Evolutionary conservation across 106 monocot species (phyloP).

Genomic region (Dioscorea zingiberensis): DNA sequence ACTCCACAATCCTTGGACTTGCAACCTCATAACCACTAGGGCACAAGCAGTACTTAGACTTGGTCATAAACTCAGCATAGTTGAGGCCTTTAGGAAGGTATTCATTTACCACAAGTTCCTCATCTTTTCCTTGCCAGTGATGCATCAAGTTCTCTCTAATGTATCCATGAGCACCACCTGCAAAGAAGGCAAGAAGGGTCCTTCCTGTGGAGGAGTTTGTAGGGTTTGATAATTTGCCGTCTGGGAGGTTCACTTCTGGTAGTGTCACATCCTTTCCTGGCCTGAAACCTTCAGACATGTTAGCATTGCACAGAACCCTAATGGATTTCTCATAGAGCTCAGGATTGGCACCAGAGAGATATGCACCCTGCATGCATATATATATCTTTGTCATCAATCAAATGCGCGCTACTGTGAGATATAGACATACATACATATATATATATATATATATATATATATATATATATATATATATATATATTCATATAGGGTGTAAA

Average conservation of each 20-base stretch:
- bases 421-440: too few species aligned
- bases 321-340: slow-evolving; percentile 53
- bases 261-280: slow-evolving; percentile 53
- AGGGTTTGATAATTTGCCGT: slow-evolving; percentile 13
- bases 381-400: too few species aligned
- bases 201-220: background rate
- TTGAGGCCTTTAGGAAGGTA: slow-evolving; percentile 39
- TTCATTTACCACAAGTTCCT: slow-evolving; percentile 50
- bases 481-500: too few species aligned
- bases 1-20: slow-evolving; percentile 59
- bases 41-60: slow-evolving; percentile 58
- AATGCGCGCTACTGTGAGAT: too few species aligned
- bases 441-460: background rate
- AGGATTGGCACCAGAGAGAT: slow-evolving; percentile 12
- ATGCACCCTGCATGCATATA: slow-evolving; percentile 16
- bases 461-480: too few species aligned
- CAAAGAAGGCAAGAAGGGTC: slow-evolving; percentile 71
- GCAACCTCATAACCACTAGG: slow-evolving; percentile 85
- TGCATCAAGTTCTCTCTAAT: slow-evolving; percentile 42
- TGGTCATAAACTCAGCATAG: slow-evolving; percentile 41
- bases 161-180: slow-evolving; percentile 61
- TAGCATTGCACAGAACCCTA: slow-evolving; percentile 75
- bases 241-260: slow-evolving; percentile 57
- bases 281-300: slow-evolving; percentile 78
- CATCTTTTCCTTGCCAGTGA: slow-evolving; percentile 52